phyloP scores from a whole-genome alignment of 108 stramenopile genomes.

The Cylindrotheca fusiformis region DNA sequence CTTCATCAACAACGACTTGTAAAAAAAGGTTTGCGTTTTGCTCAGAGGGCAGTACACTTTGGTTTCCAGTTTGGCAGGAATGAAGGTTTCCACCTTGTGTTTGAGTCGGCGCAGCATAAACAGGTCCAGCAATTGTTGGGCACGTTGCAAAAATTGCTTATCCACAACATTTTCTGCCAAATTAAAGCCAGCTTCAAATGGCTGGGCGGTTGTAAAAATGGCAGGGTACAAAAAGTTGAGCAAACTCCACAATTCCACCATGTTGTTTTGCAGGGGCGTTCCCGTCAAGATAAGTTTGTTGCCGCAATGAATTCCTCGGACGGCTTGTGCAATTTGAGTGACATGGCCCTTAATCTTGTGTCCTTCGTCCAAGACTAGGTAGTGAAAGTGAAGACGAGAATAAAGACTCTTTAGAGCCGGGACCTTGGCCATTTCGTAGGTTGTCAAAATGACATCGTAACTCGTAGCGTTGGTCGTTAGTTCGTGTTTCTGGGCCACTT shows the following conservation, averaged over 20 bases:
- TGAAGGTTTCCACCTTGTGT: conserved; percentile 61
- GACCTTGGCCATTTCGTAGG: conserved; percentile 67
- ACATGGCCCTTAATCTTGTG: conserved; percentile 74
- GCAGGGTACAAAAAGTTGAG: conserved; percentile 69
- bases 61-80: conserved; percentile 75
- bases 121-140: conserved; percentile 57
- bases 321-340: conserved; percentile 36
- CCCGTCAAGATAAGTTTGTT: conserved; percentile 68
- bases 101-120: conserved; percentile 78
- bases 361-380: conserved; percentile 85
- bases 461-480: conserved; percentile 22
- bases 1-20: conserved; percentile 68
- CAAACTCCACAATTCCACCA: conserved; percentile 69
- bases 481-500: conserved; percentile 33
- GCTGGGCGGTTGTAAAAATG: conserved; percentile 46
- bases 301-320: conserved; percentile 52
- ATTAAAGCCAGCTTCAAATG: conserved; percentile 83
- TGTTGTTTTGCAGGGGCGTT: conserved; percentile 88
- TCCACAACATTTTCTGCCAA: conserved; percentile 61
- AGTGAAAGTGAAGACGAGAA: conserved; percentile 49
- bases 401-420: conserved; percentile 25
- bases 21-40: conserved; percentile 55
- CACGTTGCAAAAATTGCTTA: conserved; percentile 49
- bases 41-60: conserved; percentile 65
- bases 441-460: conserved; percentile 64